Conservation (phyloP, 2,329 filamentous ascomycete species). For the Ampelomyces quisqualis region DNA sequence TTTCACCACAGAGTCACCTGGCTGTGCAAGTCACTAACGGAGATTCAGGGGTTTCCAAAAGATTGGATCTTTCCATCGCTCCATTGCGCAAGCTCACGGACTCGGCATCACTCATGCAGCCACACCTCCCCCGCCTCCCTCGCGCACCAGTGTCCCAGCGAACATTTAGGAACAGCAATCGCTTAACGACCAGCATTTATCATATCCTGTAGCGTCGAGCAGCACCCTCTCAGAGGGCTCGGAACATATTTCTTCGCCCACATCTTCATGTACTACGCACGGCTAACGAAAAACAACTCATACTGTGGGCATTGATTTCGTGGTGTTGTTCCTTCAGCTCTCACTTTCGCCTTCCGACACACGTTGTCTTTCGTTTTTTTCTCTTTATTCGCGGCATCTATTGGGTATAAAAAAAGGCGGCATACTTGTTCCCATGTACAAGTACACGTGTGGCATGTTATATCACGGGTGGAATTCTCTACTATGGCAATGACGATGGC, state of each 20-base stretch:
- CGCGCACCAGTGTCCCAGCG: slow-evolving; percentile 26
- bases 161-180: slow-evolving; percentile 20
- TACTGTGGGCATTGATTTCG: too few species aligned
- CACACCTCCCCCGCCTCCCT: slow-evolving; percentile 17
- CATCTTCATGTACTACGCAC: too few species aligned
- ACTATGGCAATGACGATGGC: not conserved
- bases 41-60: slow-evolving; percentile 50
- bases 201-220: too few species aligned
- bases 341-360: too few species aligned
- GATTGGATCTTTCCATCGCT: slow-evolving; percentile 50
- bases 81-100: slow-evolving; percentile 36
- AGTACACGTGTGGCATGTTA: too few species aligned
- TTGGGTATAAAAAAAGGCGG: too few species aligned
- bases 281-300: too few species aligned
- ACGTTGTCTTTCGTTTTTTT: too few species aligned
- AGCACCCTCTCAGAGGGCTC: too few species aligned
- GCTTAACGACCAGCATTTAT: not conserved
- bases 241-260: too few species aligned
- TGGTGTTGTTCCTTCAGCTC: too few species aligned
- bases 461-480: not conserved
- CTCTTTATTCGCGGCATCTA: too few species aligned
- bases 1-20: slow-evolving; percentile 2
- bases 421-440: not conserved
- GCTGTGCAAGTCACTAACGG: slow-evolving; percentile 16
- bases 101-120: slow-evolving; percentile 20